phyloP scores from a whole-genome alignment of 768 basidiomycete genomes.

The Serendipita sp. region DNA sequence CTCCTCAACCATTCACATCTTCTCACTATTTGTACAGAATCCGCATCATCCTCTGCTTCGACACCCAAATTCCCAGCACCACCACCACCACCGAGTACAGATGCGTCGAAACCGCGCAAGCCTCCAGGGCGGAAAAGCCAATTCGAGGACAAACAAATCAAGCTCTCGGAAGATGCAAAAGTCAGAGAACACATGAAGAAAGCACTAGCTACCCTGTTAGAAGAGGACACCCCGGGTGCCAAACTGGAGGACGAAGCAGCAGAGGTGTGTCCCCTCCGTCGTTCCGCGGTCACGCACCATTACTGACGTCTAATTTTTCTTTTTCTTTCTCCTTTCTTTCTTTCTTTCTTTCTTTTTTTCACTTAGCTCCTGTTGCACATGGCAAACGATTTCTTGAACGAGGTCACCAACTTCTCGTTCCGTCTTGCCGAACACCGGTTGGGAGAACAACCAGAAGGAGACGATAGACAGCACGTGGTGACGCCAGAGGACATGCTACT shows the following conservation, averaged over 20 bases:
- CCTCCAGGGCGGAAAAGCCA: not conserved
- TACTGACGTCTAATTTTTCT: not conserved
- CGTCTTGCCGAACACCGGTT: not conserved
- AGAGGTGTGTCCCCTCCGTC: too few species aligned
- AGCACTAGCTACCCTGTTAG: not conserved
- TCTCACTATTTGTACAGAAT: too few species aligned
- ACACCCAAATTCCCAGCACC: not conserved
- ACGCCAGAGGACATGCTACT: not conserved
- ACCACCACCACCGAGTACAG: not conserved
- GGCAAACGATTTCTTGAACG: not conserved
- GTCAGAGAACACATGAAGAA: not conserved
- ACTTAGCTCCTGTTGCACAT: not conserved
- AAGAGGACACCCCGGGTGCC: not conserved
- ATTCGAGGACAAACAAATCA: not conserved
- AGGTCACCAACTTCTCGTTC: not conserved
- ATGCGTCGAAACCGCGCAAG: not conserved
- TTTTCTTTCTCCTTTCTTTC: not conserved
- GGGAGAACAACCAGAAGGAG: not conserved
- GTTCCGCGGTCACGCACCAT: not conserved
- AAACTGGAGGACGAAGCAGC: slow-evolving; percentile 3
- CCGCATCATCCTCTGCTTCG: too few species aligned
- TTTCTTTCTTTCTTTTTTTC: not conserved
- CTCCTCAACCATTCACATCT: too few species aligned
- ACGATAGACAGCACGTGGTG: not conserved
- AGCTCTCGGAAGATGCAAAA: not conserved